These are phyloP conservation scores for Wickerhamomyces silvicola DNA, from an alignment of 805 yeast species.

Conservation along the genomic window DNA sequence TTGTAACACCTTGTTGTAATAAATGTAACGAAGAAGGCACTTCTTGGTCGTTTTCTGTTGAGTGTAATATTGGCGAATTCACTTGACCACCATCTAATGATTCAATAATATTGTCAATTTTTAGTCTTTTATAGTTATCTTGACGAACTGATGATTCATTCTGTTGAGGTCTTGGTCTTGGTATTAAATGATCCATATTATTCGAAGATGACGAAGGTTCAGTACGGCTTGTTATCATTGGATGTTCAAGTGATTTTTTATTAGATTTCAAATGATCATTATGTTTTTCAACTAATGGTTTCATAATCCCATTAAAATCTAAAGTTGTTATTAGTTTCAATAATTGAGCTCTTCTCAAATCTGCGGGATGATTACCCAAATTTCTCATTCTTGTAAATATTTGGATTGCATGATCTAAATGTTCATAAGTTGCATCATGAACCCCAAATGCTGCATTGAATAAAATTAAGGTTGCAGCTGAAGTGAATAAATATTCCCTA, in stretches of 20 bases:
- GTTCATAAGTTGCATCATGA: conserved; percentile 66
- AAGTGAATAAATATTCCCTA: conserved; percentile 71
- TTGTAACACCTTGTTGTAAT: conserved; percentile 23
- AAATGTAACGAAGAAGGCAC: conserved; percentile 18
- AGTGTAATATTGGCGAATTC: background rate
- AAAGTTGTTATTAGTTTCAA: conserved; percentile 56
- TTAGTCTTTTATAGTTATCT: too few species aligned
- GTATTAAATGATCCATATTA: too few species aligned
- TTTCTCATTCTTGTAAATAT: conserved; percentile 72
- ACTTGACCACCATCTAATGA: too few species aligned
- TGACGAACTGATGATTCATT: too few species aligned
- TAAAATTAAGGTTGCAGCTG: conserved; percentile 65
- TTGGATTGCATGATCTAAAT: conserved; percentile 63
- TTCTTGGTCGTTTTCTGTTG: background rate
- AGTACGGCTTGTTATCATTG: conserved; percentile 2
- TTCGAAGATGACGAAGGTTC: background rate
- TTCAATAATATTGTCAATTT: too few species aligned
- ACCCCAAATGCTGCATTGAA: conserved; percentile 80
- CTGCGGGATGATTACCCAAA: conserved; percentile 77
- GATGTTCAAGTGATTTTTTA: conserved; percentile 18
- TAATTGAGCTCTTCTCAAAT: conserved; percentile 64
- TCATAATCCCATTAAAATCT: conserved; percentile 64
- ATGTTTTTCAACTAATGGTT: conserved; percentile 48
- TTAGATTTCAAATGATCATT: conserved; percentile 35
- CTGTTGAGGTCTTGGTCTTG: too few species aligned